Evolutionary conservation across 495 filamentous ascomycete species (phyloP).

Genomic region (Xylaria curta): DNA sequence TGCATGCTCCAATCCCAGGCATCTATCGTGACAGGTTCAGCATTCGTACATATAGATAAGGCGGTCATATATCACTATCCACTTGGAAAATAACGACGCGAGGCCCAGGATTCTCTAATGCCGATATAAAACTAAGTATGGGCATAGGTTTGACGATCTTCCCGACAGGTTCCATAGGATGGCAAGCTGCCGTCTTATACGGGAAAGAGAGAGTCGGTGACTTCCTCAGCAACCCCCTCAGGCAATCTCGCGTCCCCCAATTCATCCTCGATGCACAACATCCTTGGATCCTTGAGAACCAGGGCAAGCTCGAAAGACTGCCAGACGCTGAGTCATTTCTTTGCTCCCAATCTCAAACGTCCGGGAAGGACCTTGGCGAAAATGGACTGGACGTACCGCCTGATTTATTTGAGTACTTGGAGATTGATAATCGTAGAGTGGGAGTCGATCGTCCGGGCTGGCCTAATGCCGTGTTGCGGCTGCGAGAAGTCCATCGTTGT

Average conservation of each 20-base stretch:
- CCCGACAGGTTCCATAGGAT: neutral
- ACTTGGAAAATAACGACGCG: neutral
- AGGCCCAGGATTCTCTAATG: neutral
- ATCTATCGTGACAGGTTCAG: neutral
- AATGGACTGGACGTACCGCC: constrained; percentile 15
- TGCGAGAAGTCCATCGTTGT: constrained; percentile 7
- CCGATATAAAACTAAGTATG: neutral
- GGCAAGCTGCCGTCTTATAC: neutral
- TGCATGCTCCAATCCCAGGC: neutral
- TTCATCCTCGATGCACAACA: constrained; percentile 20
- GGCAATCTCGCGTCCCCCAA: constrained; percentile 11
- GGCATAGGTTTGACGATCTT: neutral
- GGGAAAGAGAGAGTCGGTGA: neutral
- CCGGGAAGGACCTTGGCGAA: neutral
- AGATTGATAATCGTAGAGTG: neutral
- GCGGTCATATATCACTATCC: neutral
- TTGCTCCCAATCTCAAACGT: neutral
- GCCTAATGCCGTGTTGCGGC: constrained; percentile 3
- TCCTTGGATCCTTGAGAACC: constrained; percentile 17
- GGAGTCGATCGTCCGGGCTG: constrained; percentile 10
- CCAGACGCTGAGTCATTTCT: constrained; percentile 13
- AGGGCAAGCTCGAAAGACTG: constrained; percentile 1
- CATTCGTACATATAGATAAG: neutral
- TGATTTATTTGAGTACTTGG: constrained; percentile 15
- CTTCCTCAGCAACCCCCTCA: constrained; percentile 9